Base-by-base conservation (phyloP, 2,329 filamentous ascomycete species). In the Rutstroemia sydowiana region DNA sequence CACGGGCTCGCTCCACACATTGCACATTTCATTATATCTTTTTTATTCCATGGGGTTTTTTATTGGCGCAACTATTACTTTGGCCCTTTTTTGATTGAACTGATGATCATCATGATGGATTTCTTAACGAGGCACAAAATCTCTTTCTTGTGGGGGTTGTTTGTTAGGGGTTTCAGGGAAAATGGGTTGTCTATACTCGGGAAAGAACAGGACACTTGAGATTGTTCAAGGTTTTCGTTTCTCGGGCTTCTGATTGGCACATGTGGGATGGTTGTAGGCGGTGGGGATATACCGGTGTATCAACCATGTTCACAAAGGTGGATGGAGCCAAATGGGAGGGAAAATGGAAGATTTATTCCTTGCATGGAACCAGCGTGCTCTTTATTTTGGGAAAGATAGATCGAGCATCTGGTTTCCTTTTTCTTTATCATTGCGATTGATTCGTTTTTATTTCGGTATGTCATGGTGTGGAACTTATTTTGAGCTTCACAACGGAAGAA, bases 61-160 rank as follows among this genome's bases (percentile, higher is more conserved):
- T 40, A 42, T 46, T 41, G 40, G 42, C 46, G 39, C 46, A 49
- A 46, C 8, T 26, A 26, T 26, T 26, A 26, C 23, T 26, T 26
- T 26, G 45, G 37, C 45, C 45, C 40, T 20, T 49, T 42, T 34
- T 46, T 51, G 48, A 23, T 30, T 51, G 41, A 23, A 40, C 39
- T 51, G 45, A 18, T 51, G 48, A 51, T 51, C 41, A 45, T 39
- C 26, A 51, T 51, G 48, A 51, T 46, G 48, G 41, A 51, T 52
- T 52, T 45, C 30, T 52, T 47, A 48, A 52, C 46, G 50, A 48
- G 42, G 44, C 28, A 41, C 21, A 51, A 39, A 32, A 36, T 23
- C 32, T 32, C 41, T 5, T 34, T 41, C 44, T 9, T 39, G 46
- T 40, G 46, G 50, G 30, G 31, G 23, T 8, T 26, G 8, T 26